Evolutionary conservation across 345 rosid genomes (phyloP), one percentile per base, ranked within the genome.

Genomic region (Hibiscus syriacus): DNA sequence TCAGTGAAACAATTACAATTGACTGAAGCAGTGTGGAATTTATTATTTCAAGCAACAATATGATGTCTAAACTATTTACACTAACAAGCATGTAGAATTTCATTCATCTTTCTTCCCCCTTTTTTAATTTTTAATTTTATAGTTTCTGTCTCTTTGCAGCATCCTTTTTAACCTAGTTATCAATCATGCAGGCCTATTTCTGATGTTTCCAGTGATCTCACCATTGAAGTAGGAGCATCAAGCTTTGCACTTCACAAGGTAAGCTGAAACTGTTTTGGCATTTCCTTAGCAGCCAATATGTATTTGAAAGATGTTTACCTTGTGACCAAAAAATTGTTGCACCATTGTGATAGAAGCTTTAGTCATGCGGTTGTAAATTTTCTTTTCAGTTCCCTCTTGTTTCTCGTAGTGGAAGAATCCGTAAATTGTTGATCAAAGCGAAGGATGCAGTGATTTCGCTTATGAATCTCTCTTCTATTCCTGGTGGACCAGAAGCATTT

Each of bases 181-280:
- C 70, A 60, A 56, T 79, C 61, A 79, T 68, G 85, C 92, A 90
- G 99, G 99, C 97, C 97, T 23, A 85, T 91, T 69, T 89, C 99
- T 1, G 97, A 94, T 49, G 97, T 94, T 68, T 91, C 95, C 17
- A 94, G 99, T 70, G 99, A 94, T 80, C 91, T 94, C 17, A 86
- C 86, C 2, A 73, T 93, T 32, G 94, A 90, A 73, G 86, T 93
- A 25, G 97, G 97, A 80, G 77, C 83, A 30, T 89, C 96, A 1
- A 90, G 72, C 80, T 90, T 93, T 78, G 79, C 92, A 30, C 94
- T 93, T 75, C 98, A 93, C 64, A 90, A 90, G 93, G 98, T 89
- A 85, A 67, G 65, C 9, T 22, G 41, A 52, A 50, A 9, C 29
- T 12, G 22, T 53, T 20, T 52, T 22, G 27, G 59, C 60, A 48